A percentile compares a stretch with the other conserved stretches of the same genome.
phyloP scores from a whole-genome alignment of 176 grass and related monocot genomes.

The Triticum turgidum region DNA sequence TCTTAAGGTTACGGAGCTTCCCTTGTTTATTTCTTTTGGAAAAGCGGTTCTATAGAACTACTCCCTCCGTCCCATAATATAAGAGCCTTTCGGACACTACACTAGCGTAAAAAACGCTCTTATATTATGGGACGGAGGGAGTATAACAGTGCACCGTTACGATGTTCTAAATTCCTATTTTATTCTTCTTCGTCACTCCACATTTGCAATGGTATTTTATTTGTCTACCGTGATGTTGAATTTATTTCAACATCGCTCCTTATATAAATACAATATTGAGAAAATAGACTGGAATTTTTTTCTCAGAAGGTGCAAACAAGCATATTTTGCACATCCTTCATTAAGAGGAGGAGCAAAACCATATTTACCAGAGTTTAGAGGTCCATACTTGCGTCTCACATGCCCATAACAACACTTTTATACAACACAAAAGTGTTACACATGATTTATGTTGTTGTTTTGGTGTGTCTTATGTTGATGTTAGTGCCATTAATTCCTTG shows the following conservation, averaged over 20 bases:
- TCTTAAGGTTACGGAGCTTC: constrained; percentile 61
- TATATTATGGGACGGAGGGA: no score
- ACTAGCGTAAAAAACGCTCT: no score
- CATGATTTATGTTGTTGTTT: constrained; percentile 8
- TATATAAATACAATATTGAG: neutral
- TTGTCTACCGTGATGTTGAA: neutral
- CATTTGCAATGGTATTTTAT: neutral
- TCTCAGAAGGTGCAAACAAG: constrained; percentile 3
- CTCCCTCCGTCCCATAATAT: no score
- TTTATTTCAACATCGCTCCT: neutral
- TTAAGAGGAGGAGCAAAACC: neutral
- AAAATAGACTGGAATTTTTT: neutral
- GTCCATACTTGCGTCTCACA: neutral
- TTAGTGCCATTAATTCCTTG: neutral
- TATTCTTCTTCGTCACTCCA: neutral
- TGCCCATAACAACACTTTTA: neutral
- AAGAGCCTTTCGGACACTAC: no score
- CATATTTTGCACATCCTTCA: constrained; percentile 11
- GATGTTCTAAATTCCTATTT: constrained; percentile 10
- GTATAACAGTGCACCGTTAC: neutral
- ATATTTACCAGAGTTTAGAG: neutral
- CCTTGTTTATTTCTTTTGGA: neutral
- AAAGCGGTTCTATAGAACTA: no score
- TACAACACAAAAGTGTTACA: neutral
- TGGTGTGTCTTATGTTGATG: constrained; percentile 3